Conservation (phyloP, 768 basidiomycete species). For the Tulasnella sp. region DNA sequence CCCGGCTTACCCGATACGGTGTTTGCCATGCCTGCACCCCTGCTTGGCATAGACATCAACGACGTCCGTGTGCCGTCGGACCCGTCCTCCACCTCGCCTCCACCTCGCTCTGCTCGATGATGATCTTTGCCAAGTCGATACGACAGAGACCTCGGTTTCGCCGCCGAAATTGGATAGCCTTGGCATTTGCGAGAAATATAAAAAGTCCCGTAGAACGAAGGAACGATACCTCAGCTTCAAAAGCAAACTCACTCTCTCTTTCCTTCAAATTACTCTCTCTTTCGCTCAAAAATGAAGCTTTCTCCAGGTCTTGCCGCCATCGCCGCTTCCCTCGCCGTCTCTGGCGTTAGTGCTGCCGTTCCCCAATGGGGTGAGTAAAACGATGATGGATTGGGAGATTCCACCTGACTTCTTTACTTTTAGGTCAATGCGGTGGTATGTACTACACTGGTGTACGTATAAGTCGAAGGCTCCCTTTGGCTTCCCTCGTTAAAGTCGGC, state of each 20-base stretch:
- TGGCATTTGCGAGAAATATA: not conserved
- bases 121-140: not conserved
- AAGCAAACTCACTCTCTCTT: not conserved
- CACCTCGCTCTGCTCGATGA: not conserved
- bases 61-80: not conserved
- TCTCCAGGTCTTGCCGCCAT: conserved; percentile 12
- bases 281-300: conserved; percentile 20
- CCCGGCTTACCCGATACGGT: not conserved
- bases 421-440: conserved; percentile 1
- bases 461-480: not conserved
- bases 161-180: not conserved
- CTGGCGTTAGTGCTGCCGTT: conserved; percentile 20
- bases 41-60: not conserved
- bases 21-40: not conserved
- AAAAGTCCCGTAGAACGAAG: not conserved
- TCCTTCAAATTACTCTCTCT: no score
- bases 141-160: not conserved
- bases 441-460: conserved; percentile 41
- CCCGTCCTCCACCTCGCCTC: not conserved
- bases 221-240: not conserved
- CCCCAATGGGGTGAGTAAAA: conserved; percentile 7
- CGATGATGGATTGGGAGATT: no score
- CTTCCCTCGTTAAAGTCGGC: not conserved
- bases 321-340: conserved; percentile 9
- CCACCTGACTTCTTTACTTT: no score